phyloP scores from a whole-genome alignment of 148 eudicot species.

The Camellia lanceoleosa region DNA sequence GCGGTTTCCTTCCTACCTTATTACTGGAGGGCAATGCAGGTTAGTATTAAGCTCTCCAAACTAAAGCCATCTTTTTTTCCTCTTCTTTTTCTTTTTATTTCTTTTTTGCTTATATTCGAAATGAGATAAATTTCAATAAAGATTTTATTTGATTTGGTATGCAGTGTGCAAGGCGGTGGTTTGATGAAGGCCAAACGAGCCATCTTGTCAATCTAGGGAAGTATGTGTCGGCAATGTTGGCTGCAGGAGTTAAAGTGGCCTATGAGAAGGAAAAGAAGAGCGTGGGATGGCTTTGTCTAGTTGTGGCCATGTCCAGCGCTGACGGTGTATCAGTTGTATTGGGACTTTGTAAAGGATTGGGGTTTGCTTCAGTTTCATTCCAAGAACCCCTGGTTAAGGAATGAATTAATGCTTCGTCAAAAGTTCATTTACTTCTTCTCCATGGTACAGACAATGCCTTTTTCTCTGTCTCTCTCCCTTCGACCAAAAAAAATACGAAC shows the following conservation, averaged over 20 bases:
- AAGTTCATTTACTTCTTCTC: constrained; percentile 83
- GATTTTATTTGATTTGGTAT: constrained; percentile 5
- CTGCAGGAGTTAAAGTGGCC: constrained; percentile 95
- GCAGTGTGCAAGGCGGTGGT: constrained; percentile 97
- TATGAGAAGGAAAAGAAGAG: constrained; percentile 67
- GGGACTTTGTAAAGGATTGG: constrained; percentile 99
- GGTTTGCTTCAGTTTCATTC: constrained; percentile 83
- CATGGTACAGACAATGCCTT: constrained; percentile 52
- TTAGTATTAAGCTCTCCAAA: constrained; percentile 10
- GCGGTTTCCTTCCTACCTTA: constrained; percentile 95
- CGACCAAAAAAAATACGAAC: too few species aligned
- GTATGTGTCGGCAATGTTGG: constrained; percentile 96
- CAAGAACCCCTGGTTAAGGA: constrained; percentile 96
- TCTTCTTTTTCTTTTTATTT: not conserved
- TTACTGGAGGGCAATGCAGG: constrained; percentile 99
- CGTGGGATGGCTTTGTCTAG: constrained; percentile 62
- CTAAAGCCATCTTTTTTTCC: constrained; percentile 6
- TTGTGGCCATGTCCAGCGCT: constrained; percentile 75
- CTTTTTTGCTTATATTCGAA: not conserved
- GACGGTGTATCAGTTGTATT: constrained; percentile 92
- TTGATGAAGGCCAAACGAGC: constrained; percentile 83
- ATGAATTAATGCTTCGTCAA: constrained; percentile 73
- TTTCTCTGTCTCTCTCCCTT: not conserved
- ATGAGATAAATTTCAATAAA: not conserved
- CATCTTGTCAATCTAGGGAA: constrained; percentile 86